phyloP scores from a whole-genome alignment of 129 eudicot genomes.

The Tanacetum coccineum region DNA sequence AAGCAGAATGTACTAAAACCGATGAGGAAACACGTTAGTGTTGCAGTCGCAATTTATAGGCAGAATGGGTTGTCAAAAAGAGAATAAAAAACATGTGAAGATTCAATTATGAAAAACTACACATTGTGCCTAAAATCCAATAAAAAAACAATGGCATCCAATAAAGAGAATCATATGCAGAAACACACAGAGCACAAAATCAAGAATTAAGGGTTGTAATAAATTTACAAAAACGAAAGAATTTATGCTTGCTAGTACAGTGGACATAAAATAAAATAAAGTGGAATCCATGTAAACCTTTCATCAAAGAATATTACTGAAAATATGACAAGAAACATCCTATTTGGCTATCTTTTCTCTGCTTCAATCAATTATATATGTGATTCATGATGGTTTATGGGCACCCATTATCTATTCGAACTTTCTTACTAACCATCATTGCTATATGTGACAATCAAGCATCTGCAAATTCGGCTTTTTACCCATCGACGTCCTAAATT shows the following conservation, averaged over 20 bases:
- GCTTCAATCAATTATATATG: conserved; percentile 65
- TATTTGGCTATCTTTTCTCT: conserved; percentile 39
- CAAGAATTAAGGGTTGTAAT: conserved; percentile 36
- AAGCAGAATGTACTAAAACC: not conserved
- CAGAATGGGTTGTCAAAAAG: conserved; percentile 47
- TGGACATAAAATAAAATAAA: conserved; percentile 25
- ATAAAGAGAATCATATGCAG: conserved; percentile 46
- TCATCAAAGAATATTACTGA: conserved; percentile 51
- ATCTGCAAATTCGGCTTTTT: conserved; percentile 22
- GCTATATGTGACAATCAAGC: conserved; percentile 24
- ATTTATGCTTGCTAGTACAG: conserved; percentile 54
- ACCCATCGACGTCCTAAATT: not conserved
- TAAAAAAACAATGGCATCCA: conserved; percentile 38
- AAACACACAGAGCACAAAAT: conserved; percentile 29
- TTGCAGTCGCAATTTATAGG: conserved; percentile 49
- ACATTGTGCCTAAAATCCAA: conserved; percentile 33
- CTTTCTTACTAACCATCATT: conserved; percentile 35
- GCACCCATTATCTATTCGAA: conserved; percentile 51
- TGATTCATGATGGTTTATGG: conserved; percentile 56
- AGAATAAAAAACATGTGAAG: conserved; percentile 48
- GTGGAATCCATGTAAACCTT: conserved; percentile 35
- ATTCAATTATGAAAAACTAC: conserved; percentile 75
- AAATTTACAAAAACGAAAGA: conserved; percentile 32
- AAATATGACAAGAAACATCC: conserved; percentile 46
- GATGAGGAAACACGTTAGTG: conserved; percentile 41